Conservation (phyloP, 139 green algal genomes). For the Chlamydomonas sp. region DNA sequence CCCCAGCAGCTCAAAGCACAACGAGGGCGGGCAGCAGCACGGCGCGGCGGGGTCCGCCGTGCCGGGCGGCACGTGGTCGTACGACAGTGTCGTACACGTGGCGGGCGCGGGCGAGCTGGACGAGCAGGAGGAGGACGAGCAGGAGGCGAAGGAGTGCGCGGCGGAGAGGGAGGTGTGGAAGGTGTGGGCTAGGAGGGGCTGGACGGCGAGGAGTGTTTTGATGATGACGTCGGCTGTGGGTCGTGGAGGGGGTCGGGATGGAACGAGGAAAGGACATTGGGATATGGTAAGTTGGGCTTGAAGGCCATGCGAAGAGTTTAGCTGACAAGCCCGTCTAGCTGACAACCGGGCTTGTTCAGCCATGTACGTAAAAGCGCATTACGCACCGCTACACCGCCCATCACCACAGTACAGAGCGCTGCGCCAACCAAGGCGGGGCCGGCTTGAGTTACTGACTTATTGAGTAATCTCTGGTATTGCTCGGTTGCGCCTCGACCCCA, state of each 20-base stretch:
- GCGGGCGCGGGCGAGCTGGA: background rate
- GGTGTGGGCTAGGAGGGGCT: slow-evolving; percentile 56
- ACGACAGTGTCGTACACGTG: background rate
- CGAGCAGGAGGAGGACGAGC: slow-evolving; percentile 12
- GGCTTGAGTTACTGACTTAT: too few relatives aligned
- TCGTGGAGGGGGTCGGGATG: background rate
- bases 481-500: too few relatives aligned
- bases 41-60: background rate
- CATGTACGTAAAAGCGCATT: too few relatives aligned
- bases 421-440: too few relatives aligned
- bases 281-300: too few relatives aligned
- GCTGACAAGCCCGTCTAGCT: too few relatives aligned
- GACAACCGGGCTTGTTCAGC: too few relatives aligned
- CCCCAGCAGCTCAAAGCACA: slow-evolving; percentile 81
- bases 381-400: too few relatives aligned
- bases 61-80: slow-evolving; percentile 17
- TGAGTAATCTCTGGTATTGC: too few relatives aligned
- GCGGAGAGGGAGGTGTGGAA: slow-evolving; percentile 50
- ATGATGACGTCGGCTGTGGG: slow-evolving; percentile 36
- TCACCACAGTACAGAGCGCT: too few relatives aligned
- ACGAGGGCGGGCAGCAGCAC: slow-evolving; percentile 42
- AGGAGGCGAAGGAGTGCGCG: background rate
- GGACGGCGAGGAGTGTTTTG: slow-evolving; percentile 49
- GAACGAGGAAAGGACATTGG: background rate
- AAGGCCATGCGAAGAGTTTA: too few relatives aligned